Percentiles rank a stretch among this genome's conserved stretches.
Evolutionary conservation across 768 basidiomycete species (phyloP).

Genomic region (Rhodotorula babjevae): DNA sequence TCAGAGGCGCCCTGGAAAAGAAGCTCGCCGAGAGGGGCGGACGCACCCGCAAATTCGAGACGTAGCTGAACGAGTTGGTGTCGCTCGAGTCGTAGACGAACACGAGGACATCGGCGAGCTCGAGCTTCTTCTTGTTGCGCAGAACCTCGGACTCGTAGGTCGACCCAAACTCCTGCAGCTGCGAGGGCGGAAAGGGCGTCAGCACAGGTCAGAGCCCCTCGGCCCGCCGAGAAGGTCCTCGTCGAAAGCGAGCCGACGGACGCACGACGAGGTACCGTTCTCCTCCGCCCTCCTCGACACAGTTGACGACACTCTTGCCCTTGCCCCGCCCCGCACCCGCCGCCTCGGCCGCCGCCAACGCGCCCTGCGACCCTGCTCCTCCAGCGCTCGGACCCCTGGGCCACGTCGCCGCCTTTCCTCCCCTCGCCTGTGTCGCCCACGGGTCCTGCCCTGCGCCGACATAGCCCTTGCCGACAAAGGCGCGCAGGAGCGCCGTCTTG

Average conservation of each 20-base stretch:
- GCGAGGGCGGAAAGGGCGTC: neutral
- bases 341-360: neutral
- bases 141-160: conserved; percentile 88
- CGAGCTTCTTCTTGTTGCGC: conserved; percentile 82
- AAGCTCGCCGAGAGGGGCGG: no score
- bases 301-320: conserved; percentile 79
- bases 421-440: neutral
- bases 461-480: conserved; percentile 80
- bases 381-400: neutral
- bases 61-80: conserved; percentile 97
- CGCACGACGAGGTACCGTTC: conserved; percentile 95
- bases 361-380: neutral
- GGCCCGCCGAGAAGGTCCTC: no score
- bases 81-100: conserved; percentile 97
- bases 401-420: conserved; percentile 60
- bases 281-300: conserved; percentile 85
- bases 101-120: conserved; percentile 86
- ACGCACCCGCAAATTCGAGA: conserved; percentile 84
- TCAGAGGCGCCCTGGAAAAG: no score
- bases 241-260: conserved; percentile 36
- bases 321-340: conserved; percentile 10
- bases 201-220: no score
- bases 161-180: conserved; percentile 97
- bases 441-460: neutral
- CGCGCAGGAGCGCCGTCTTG: conserved; percentile 78